Evolutionary conservation across 2,329 filamentous ascomycete genomes (phyloP), one percentile per base, ranked within the genome.

Genomic region (Chaetomium sp.): DNA sequence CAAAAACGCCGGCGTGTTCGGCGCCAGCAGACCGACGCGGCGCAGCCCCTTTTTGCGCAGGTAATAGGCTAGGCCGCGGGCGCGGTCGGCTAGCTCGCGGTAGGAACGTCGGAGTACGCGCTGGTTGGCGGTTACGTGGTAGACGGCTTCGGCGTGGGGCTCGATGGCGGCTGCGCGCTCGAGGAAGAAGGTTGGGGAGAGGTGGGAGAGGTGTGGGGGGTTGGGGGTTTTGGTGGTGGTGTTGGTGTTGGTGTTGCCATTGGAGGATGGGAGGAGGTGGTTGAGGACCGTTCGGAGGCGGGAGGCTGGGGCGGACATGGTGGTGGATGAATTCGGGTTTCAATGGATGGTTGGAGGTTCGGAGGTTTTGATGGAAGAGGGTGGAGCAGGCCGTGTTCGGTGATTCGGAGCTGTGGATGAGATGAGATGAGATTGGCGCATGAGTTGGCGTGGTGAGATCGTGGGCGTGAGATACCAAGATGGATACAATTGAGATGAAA

Each of bases 1-100:
- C 34, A 99, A 77, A 65, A 97, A 97, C 0, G 91, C 91, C 0
- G 94, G 94, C 1, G 94, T 99, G 69, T 99, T 99, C 3, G 94
- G 89, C 7, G 85, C 86, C 9, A 99, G 77, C 48, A 99, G 86
- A 6, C 94, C 94, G 5, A 97, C 87, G 57, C 88, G 80, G 65
- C 83, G 86, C 66, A 83, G 84, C 4, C 81, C 79, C 67, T 88
- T 82, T 69, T 88, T 89, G 63, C 81, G 81, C 55, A 99, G 69
- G 69, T 87, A 97, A 72, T 95, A 97, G 11, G 91, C 91, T 14
- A 99, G 75, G 0, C 92, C 94, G 43, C 89, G 77, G 3, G 91
- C 89, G 44, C 94, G 88, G 67, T 96, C 89, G 12, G 94, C 88
- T 57, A 91, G 84, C 66, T 94, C 86, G 56, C 78, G 76, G 69